Conservation (phyloP, 495 filamentous ascomycete genomes). For the Podospora conica region DNA sequence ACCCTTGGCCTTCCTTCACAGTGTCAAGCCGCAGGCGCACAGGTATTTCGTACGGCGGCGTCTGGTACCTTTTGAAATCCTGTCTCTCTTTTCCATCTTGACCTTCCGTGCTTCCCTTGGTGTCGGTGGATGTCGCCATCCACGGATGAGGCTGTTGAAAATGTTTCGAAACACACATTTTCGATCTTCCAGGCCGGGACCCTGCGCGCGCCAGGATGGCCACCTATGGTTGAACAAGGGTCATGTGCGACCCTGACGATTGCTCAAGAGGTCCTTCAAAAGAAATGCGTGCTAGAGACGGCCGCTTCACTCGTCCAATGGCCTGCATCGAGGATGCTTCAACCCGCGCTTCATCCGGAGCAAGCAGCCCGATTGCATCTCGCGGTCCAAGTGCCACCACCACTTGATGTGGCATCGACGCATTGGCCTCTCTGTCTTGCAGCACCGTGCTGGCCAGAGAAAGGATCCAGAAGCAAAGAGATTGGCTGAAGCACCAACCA, state of each 20-base stretch:
- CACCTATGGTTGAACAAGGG: neutral
- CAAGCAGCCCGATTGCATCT: neutral
- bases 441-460: neutral
- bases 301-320: neutral
- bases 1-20: neutral
- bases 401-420: constrained; percentile 13
- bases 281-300: neutral
- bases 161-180: neutral
- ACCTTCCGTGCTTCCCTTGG: no score
- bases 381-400: neutral
- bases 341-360: neutral
- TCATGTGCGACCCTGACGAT: neutral
- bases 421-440: constrained; percentile 14
- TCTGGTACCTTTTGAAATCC: neutral
- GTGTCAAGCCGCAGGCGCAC: neutral
- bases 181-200: neutral
- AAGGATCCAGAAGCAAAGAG: neutral
- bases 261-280: neutral
- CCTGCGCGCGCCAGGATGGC: neutral
- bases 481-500: neutral
- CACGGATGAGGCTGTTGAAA: neutral
- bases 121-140: neutral
- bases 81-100: neutral
- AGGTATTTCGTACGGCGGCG: no score
- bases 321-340: neutral